These are phyloP conservation scores for Populus hybrid DNA, from an alignment of 441 rosid genomes.

Conservation along the genomic window DNA sequence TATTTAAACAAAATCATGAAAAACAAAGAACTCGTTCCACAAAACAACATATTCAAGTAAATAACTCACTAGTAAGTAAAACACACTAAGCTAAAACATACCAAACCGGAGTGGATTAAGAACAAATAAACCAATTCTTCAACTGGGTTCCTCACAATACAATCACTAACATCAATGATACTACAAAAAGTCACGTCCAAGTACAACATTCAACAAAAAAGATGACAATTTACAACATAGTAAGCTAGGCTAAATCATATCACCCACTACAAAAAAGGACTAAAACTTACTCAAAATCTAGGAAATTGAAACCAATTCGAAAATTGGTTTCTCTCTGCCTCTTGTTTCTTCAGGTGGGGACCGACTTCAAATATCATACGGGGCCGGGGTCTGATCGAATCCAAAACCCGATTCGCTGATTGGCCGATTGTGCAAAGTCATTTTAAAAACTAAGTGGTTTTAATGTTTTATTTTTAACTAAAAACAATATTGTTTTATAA, in stretches of 20 bases:
- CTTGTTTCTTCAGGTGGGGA: constrained; percentile 39
- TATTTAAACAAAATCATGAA: background rate
- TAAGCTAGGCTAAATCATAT: no score
- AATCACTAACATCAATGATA: background rate
- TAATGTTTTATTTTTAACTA: no score
- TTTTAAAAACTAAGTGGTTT: no score
- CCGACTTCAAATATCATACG: background rate
- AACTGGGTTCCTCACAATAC: background rate
- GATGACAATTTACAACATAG: background rate
- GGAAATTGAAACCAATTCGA: no score
- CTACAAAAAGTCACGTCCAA: background rate
- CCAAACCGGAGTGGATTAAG: background rate
- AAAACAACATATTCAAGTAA: background rate
- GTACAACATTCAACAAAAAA: background rate
- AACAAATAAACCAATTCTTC: background rate
- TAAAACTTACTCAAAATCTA: no score
- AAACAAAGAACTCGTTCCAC: background rate
- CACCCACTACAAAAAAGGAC: no score
- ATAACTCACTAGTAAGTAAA: background rate
- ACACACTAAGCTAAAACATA: background rate
- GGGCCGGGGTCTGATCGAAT: no score
- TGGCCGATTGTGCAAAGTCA: no score
- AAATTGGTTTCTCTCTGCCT: constrained; percentile 41
- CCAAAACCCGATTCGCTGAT: no score
- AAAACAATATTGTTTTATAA: no score